Base-by-base conservation (phyloP, 352 stramenopile genomes). In the Globisporangium canariense region DNA sequence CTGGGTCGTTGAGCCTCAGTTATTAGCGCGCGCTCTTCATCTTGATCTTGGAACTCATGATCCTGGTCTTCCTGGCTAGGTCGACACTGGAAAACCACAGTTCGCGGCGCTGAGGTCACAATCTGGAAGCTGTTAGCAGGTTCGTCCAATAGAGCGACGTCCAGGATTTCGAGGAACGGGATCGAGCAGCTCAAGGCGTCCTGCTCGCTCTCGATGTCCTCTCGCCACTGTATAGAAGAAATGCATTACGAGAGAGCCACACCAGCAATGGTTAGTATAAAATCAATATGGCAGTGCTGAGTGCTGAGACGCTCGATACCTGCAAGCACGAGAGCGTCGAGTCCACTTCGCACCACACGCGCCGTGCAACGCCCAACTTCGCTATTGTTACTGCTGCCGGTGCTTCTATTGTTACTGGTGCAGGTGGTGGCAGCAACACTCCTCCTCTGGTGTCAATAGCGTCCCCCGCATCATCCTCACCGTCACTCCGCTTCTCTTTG, bases 311-410 rank as follows among this genome's bases (percentile, higher is more conserved):
- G 34, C 11, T 40, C 34, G 8, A 2, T 41, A 76, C 69, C 66
- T 83, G 76, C 1, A 89, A 51, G 1, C 32, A 58, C 16, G 72
- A 78, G 28, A 83, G 65, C n/a, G 63, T 72, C 14, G 16, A 55
- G 57, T 87, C 77, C 34, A 90, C 67, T 45, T 88, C 78, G 51
- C 78, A 88, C 74, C 75, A 88, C 18, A 88, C 74, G 20, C 77
- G 78, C 3, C 78, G 67, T 16, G 81, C 61, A 38, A 75, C 30
- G 13, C 76, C 76, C 18, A 82, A 47, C 3, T 67, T 75, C 6
- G 46, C 9, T 4, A 18, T 25, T 28, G 51, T 4, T 45, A 30
- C 30, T n/a, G 32, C 32, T 38, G 8, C 32, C 4, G 32, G 8
- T 38, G 34, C 1, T 40, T 13, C 34, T 10, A 4, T 25, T 25